Conservation (phyloP, 371 early-diverging fungal species). For the Actinomucor elegans region DNA sequence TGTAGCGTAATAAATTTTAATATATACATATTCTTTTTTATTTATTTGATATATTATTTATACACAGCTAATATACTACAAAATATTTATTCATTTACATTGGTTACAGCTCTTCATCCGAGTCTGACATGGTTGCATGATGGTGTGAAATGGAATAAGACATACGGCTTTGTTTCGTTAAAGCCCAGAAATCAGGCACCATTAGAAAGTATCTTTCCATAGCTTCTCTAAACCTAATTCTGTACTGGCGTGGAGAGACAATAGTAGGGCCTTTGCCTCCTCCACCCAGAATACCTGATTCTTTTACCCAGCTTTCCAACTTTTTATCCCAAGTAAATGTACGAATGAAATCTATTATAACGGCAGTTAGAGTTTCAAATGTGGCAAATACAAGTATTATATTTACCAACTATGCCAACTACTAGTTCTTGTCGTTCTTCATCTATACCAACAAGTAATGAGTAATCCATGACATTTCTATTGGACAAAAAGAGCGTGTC, state of each 20-base stretch:
- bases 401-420: slow-evolving; percentile 90
- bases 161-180: slow-evolving; percentile 19
- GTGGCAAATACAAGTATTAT: not conserved
- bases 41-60: not conserved
- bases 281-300: slow-evolving; percentile 83
- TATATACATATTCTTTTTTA: not conserved
- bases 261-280: slow-evolving; percentile 93
- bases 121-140: not conserved
- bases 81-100: not conserved
- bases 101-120: not conserved
- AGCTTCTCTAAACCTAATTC: slow-evolving; percentile 87
- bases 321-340: slow-evolving; percentile 98
- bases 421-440: slow-evolving; percentile 82
- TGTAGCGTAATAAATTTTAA: not conserved
- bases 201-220: slow-evolving; percentile 91
- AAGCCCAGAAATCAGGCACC: slow-evolving; percentile 70
- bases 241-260: slow-evolving; percentile 92
- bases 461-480: slow-evolving; percentile 96
- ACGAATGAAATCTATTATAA: slow-evolving; percentile 94
- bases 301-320: slow-evolving; percentile 96
- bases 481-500: slow-evolving; percentile 90
- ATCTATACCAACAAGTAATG: slow-evolving; percentile 92
- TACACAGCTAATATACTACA: not conserved
- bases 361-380: no score
- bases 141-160: slow-evolving; percentile 17